These are phyloP conservation scores for Arctium minus DNA, from an alignment of 129 eudicot species.

Conservation along the genomic window DNA sequence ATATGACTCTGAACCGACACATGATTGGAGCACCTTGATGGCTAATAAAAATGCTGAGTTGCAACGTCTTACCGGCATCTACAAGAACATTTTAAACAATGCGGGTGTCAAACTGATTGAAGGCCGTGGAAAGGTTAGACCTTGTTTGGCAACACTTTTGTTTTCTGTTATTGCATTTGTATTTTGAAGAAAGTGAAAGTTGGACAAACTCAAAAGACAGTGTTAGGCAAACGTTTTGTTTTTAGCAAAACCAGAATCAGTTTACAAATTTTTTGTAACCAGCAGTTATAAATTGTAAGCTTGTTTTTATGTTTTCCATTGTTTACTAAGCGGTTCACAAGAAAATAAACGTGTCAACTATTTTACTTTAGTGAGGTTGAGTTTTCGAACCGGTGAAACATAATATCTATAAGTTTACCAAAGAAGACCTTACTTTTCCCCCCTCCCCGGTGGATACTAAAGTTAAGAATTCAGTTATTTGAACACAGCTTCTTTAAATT, in stretches of 20 bases:
- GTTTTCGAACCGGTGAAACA: no score
- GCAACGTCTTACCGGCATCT: slow-evolving; percentile 92
- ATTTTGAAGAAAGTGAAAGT: not conserved
- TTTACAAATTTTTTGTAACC: not conserved
- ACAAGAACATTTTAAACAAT: slow-evolving; percentile 79
- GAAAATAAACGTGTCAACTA: no score
- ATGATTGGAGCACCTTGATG: slow-evolving; percentile 93
- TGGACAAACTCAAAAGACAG: not conserved
- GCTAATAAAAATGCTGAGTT: slow-evolving; percentile 96
- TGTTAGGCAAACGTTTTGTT: not conserved
- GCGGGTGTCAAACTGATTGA: slow-evolving; percentile 83
- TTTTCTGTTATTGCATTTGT: not conserved
- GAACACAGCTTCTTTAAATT: not conserved
- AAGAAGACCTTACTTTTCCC: not conserved
- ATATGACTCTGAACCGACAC: slow-evolving; percentile 84
- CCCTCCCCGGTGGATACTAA: not conserved
- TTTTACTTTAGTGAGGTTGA: not conserved
- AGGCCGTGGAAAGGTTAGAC: slow-evolving; percentile 98
- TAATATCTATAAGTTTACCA: not conserved
- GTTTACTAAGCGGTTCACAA: no score
- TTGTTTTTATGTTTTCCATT: not conserved
- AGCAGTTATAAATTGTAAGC: not conserved
- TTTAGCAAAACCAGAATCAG: not conserved
- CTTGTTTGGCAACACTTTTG: not conserved
- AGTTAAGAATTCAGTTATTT: not conserved